Evolutionary conservation across 176 grass and related monocot genomes (phyloP), one percentile per base, ranked within the genome.

Genomic region (Triticum timopheevii): DNA sequence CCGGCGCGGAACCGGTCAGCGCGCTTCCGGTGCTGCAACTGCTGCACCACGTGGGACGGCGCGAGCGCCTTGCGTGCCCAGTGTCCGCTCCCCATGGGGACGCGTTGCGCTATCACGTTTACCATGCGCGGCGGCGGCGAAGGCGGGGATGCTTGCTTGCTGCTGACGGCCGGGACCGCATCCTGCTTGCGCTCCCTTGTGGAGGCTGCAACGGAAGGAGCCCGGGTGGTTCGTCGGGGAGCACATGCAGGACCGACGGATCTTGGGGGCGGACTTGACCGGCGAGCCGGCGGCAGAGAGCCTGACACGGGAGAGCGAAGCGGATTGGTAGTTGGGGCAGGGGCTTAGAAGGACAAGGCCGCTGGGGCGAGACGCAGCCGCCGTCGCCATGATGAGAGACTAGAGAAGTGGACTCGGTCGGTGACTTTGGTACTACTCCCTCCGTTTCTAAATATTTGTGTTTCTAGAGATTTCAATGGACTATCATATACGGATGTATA

Each of bases 141-240:
- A 0, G 87, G 70, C 22, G 86, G 85, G 12, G 36, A 86, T 1
- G 16, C 56, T 25, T 39, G 79, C 80, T 49, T 73, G 66, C 27
- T 13, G 76, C 10, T 2, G 15, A 20, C 61, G 3, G 68, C 13
- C 1, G 11, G 44, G 44, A 12, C 42, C 10, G 2, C 44, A 3
- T 1, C 40, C 13, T 52, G 49, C 49, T 72, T 85, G 79, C 70
- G 63, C 1, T 89, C 90, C 90, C 74, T 90, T 95, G 80, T 95
- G 93, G 34, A 78, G 85, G 83, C 93, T 90, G 69, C 93, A 95
- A 0, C 93, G 90, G 83, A 95, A 95, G 2, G 93, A 95, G 1
- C 93, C 93, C 1, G 90, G 93, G 79, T 95, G 93, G n/a, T 67
- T 92, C 13, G 93, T 95, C 75, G 93, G 93, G 1, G 93, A 90